Percentiles rank a stretch among this genome's conserved stretches.
These are phyloP conservation scores for Penicillium bialowiezense DNA, from an alignment of 495 filamentous ascomycete genomes.

Conservation along the genomic window DNA sequence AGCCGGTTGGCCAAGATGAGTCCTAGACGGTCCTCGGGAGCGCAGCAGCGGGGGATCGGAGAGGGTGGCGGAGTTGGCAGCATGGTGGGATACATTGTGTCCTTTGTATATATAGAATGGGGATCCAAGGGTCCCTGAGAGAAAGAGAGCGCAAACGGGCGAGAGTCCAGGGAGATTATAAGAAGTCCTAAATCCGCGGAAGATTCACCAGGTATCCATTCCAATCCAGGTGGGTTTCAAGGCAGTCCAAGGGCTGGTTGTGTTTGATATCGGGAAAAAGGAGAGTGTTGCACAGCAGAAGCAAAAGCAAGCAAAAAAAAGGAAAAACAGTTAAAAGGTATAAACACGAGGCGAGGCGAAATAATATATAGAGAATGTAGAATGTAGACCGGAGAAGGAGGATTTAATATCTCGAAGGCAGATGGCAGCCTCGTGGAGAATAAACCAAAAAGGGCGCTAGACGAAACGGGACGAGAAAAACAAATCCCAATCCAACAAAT, in stretches of 20 bases:
- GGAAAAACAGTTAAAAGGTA: neutral
- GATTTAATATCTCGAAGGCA: slow-evolving; percentile 13
- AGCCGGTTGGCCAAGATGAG: slow-evolving; percentile 77
- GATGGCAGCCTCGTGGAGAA: slow-evolving; percentile 14
- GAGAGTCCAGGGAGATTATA: slow-evolving; percentile 7
- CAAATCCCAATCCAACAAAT: neutral
- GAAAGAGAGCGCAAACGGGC: neutral
- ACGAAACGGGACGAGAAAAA: neutral
- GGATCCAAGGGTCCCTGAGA: slow-evolving; percentile 13
- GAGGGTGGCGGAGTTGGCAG: slow-evolving; percentile 62
- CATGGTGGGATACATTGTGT: slow-evolving; percentile 49
- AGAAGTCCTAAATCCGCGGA: slow-evolving; percentile 6
- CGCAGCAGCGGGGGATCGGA: slow-evolving; percentile 47
- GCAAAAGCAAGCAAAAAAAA: neutral
- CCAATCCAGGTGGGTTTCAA: slow-evolving; percentile 7
- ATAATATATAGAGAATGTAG: slow-evolving; percentile 12
- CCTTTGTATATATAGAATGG: slow-evolving; percentile 15
- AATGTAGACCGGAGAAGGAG: slow-evolving; percentile 13
- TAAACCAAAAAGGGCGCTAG: neutral
- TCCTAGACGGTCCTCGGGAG: slow-evolving; percentile 84
- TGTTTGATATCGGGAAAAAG: slow-evolving; percentile 1
- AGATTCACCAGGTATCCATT: slow-evolving; percentile 10
- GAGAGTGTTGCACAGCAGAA: slow-evolving; percentile 5
- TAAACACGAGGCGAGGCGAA: slow-evolving; percentile 2
- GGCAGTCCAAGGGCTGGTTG: slow-evolving; percentile 2